Conservation (phyloP, 2,329 filamentous ascomycete species). For the Lasiodiplodia citricola region DNA sequence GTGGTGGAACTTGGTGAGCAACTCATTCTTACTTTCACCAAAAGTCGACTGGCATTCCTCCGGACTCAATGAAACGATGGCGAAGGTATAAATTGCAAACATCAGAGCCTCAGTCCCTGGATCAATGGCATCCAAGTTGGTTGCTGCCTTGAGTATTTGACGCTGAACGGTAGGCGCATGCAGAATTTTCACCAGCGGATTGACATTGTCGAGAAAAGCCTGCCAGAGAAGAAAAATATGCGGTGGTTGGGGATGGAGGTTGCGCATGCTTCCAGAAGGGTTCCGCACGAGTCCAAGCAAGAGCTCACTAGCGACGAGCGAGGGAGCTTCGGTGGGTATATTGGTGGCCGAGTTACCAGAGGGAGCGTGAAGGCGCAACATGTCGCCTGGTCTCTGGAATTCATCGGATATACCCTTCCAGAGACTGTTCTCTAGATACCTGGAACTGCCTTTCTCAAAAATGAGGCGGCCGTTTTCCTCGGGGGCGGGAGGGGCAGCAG, state of each 20-base stretch:
- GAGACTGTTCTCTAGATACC: constrained; percentile 41
- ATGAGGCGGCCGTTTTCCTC: constrained; percentile 35
- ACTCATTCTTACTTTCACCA: constrained; percentile 56
- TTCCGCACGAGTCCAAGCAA: constrained; percentile 31
- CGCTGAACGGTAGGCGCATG: constrained; percentile 74
- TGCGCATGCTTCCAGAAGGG: constrained; percentile 30
- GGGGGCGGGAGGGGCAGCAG: background rate
- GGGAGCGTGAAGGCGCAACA: constrained; percentile 29
- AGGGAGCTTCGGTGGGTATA: constrained; percentile 31
- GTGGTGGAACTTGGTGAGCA: constrained; percentile 61
- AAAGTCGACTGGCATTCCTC: constrained; percentile 60
- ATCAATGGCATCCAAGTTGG: constrained; percentile 60
- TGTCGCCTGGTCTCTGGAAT: constrained; percentile 36
- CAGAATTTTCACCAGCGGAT: constrained; percentile 73
- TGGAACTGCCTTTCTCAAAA: constrained; percentile 35
- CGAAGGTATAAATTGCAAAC: constrained; percentile 40
- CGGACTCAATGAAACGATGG: constrained; percentile 59
- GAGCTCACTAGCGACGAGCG: constrained; percentile 30
- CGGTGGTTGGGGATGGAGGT: constrained; percentile 66
- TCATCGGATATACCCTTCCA: constrained; percentile 40
- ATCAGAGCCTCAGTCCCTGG: constrained; percentile 62
- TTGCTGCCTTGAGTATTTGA: constrained; percentile 67
- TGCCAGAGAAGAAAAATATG: constrained; percentile 78
- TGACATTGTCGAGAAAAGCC: constrained; percentile 73
- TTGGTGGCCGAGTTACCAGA: background rate